Percentiles rank a stretch among this genome's conserved stretches.
Conservation (phyloP, 2,329 filamentous ascomycete species). For the Exophiala bonariae region DNA sequence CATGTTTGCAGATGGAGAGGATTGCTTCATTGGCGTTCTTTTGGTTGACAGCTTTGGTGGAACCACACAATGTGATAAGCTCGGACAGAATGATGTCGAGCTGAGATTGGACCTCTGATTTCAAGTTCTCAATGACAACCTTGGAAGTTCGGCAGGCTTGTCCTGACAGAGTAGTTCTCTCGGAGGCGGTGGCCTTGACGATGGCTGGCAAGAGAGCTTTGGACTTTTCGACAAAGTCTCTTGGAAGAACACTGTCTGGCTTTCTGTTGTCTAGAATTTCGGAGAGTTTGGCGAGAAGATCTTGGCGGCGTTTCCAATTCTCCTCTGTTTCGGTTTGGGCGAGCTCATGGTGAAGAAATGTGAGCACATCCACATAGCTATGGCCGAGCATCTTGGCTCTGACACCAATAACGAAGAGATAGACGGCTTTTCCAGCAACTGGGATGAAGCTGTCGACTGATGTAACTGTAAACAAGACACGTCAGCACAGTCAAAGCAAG, state of each 20-base stretch:
- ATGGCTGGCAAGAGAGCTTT: constrained; percentile 25
- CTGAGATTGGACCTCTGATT: constrained; percentile 24
- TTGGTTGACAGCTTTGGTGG: constrained; percentile 89
- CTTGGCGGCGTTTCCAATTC: constrained; percentile 27
- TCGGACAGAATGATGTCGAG: constrained; percentile 49
- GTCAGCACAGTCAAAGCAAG: constrained; percentile 7
- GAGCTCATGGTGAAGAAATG: constrained; percentile 22
- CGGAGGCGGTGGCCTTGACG: constrained; percentile 23
- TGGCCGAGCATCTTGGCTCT: constrained; percentile 24
- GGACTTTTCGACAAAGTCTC: constrained; percentile 23
- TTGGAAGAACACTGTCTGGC: constrained; percentile 18
- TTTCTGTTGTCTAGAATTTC: constrained; percentile 25
- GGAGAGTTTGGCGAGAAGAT: constrained; percentile 22
- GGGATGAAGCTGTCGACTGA: constrained; percentile 14
- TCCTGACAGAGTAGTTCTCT: constrained; percentile 27
- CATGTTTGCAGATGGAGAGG: constrained; percentile 75
- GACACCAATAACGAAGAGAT: constrained; percentile 16
- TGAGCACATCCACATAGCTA: constrained; percentile 22
- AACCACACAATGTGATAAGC: constrained; percentile 83
- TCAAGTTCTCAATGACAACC: constrained; percentile 21
- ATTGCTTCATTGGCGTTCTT: constrained; percentile 79
- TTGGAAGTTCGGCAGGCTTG: constrained; percentile 21
- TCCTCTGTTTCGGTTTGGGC: constrained; percentile 24
- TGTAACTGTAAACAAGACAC: constrained; percentile 3
- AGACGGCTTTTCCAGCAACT: constrained; percentile 14